Base-by-base conservation (phyloP, 495 filamentous ascomycete genomes). In the Penicillium roqueforti region DNA sequence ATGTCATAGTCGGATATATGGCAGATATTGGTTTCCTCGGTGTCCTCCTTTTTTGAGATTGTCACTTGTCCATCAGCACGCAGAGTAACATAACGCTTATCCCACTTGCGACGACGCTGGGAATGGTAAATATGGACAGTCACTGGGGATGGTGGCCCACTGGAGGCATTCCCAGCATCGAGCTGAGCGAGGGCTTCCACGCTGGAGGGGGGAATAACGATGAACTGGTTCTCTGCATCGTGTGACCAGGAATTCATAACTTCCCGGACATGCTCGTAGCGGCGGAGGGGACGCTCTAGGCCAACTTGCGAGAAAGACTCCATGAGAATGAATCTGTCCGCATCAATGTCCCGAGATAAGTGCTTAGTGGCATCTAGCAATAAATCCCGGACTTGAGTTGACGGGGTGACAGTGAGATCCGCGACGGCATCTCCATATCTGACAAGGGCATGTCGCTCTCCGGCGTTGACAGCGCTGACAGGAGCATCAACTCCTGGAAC, bases 1-100 rank as follows among this genome's bases (percentile, higher is more conserved):
- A 96, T 87, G 59, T 98, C 93, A 60, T 92, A 98, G 67, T 97
- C 93, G 9, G 91, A 89, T 13, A 98, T 68, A 67, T 95, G 89
- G 64, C 95, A 97, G 28, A 93, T 74, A 55, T 82, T 87, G 0
- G 76, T 68, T 9, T 71, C 64, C 45, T 95, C 87, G 4, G 59
- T 57, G 9, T 62, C 57, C 49, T 73, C 67, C 57, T 88, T 91
- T 67, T 93, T 96, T 31, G 88, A 78, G 18, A 86, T 72, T 8
- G 82, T 68, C 10, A 98, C 73, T 67, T 95, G 89, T 1, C 93
- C 92, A 49, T 85, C 86, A 4, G 82, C 66, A 1, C 81, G 80
- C 18, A 98, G 65, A 0, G 83, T 92, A 43, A 97, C 76, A 63
- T 77, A 89, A 25, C 88, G 83, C 66, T 96, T 96, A 57, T 87